Evolutionary conservation across 192 early-diverging fungal species (phyloP).

Genomic region (Mortierella alpina): DNA sequence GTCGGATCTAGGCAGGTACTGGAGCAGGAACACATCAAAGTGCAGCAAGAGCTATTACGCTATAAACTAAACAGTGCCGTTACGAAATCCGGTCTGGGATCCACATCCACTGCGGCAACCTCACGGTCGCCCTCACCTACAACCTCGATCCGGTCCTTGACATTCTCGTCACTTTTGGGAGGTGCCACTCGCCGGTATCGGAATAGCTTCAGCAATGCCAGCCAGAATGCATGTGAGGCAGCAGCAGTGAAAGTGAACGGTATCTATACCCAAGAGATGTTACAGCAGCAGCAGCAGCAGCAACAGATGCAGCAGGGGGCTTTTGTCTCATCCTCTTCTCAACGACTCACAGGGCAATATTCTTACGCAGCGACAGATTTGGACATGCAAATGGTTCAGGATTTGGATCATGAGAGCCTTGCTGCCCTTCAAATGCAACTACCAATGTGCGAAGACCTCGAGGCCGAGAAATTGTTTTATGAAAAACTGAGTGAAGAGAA

Average conservation of each 20-base stretch:
- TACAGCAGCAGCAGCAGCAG: background rate
- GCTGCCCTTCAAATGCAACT: background rate
- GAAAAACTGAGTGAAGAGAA: constrained; percentile 43
- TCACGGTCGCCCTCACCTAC: constrained; percentile 6
- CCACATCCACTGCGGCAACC: background rate
- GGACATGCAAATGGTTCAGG: constrained; percentile 3
- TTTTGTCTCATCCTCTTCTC: too few relatives aligned
- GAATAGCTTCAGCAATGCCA: constrained; percentile 8
- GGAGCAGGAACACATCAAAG: constrained; percentile 23
- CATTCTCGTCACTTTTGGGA: constrained; percentile 29
- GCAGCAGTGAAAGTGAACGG: too few relatives aligned
- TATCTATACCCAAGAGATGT: too few relatives aligned
- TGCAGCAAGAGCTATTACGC: constrained; percentile 20
- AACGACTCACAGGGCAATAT: background rate
- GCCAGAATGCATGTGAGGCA: background rate
- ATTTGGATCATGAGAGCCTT: constrained; percentile 1
- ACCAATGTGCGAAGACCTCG: constrained; percentile 11
- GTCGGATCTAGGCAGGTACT: constrained; percentile 16
- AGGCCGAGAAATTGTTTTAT: constrained; percentile 17
- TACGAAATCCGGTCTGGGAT: background rate
- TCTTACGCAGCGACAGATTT: background rate
- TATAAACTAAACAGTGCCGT: background rate
- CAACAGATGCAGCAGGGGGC: background rate
- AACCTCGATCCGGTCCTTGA: constrained; percentile 11
- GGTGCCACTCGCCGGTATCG: constrained; percentile 6